Conservation (phyloP, 164 flowering plant genomes). For the Liriodendron chinense region DNA sequence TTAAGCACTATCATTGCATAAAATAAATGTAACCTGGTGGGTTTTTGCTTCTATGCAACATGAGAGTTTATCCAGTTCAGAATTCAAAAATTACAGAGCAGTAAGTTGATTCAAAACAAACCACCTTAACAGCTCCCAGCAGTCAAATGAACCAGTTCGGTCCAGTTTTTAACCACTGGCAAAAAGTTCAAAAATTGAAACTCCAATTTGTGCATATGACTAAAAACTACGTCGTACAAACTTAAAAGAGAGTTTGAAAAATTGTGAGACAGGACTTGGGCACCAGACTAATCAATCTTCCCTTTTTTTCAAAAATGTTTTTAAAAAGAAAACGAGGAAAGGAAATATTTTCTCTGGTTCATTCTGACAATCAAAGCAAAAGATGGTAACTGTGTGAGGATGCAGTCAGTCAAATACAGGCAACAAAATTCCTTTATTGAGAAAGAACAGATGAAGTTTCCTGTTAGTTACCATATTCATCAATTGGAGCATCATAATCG, state of each 20-base stretch:
- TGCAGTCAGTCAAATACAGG: background rate
- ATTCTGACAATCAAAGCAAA: background rate
- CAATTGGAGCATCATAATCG: conserved; percentile 98
- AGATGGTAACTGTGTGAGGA: background rate
- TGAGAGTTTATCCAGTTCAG: too few species aligned
- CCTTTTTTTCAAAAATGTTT: background rate
- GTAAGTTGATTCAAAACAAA: too few species aligned
- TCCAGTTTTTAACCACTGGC: background rate
- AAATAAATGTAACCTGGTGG: too few species aligned
- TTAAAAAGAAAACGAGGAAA: too few species aligned
- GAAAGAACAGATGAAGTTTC: background rate
- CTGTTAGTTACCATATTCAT: conserved; percentile 85
- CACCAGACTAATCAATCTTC: background rate
- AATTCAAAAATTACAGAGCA: too few species aligned
- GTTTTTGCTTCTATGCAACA: too few species aligned
- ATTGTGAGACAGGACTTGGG: background rate
- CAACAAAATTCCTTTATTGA: background rate
- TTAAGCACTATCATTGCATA: too few species aligned
- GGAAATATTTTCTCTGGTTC: background rate
- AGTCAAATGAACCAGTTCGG: background rate
- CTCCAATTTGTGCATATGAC: background rate
- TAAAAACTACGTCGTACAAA: too few species aligned
- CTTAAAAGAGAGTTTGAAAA: background rate
- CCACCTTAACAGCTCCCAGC: background rate
- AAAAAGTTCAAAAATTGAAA: too few species aligned